Evolutionary conservation across 2,329 filamentous ascomycete genomes (phyloP), one percentile per base, ranked within the genome.

Genomic region (Penicillium sp.): DNA sequence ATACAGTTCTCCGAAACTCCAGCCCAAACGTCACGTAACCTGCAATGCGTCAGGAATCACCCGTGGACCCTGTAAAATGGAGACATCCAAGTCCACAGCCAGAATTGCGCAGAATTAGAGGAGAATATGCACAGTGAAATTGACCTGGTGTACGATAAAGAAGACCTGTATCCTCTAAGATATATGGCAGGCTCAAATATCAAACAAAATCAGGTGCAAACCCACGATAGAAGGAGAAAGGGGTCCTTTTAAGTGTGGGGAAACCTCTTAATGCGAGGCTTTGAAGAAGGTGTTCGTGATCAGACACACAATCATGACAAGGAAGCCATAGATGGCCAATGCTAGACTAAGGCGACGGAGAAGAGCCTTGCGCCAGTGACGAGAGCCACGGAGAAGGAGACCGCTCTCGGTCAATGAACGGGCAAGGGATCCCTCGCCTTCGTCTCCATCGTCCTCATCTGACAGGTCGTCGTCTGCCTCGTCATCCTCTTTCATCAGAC

Each of bases 251-350:
- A 32, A 27, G 34, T 9, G n/a, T 8, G 27, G 27, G 8, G 13
- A 13, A 5, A 27, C 18, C 2, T 21, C 45, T 59, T 74, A 90
- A 75, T 89, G 85, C 53, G 82, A 81, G 52, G 81, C 83, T 47
- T 85, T 81, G 65, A 94, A 92, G 65, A 96, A 89, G 13, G 89
- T 86, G 71, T 97, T 97, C 69, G 92, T 91, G 42, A 85, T 78
- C 64, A 99, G 76, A 70, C 92, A 97, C 45, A 93, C 87, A 27
- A 90, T 77, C 94, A 99, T 97, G 49, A 99, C 92, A 46, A 89
- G 76, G 8, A 91, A 63, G 18, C 94, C 94, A 69, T 99, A 99
- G 8, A 92, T 79, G 7, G 90, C 88, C 56, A 99, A 77, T 0
- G 79, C 87, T 44, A 97, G 77, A 49, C 91, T 87, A 58, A 91